Percentiles rank a stretch among this genome's conserved stretches.
Evolutionary conservation across 345 rosid species (phyloP).

Genomic region (Eucalyptus microcorys): DNA sequence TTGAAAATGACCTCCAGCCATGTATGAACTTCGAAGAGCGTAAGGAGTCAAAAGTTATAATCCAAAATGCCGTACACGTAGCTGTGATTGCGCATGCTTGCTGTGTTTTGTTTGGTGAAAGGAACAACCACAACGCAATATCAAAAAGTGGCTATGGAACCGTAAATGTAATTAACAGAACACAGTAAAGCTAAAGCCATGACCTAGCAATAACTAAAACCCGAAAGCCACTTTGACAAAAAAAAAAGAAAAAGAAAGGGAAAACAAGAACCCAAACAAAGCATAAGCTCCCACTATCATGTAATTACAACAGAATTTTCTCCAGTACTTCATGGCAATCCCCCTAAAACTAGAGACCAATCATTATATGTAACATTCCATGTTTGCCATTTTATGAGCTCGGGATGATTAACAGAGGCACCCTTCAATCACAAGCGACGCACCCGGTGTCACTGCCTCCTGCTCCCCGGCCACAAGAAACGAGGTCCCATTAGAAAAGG

Average conservation of each 20-base stretch:
- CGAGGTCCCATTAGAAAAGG: too few species aligned
- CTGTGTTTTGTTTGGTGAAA: neutral
- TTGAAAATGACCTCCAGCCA: neutral
- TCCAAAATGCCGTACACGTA: neutral
- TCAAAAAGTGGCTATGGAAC: neutral
- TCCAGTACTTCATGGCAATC: neutral
- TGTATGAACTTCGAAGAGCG: neutral
- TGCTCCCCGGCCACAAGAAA: neutral
- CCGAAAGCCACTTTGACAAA: neutral
- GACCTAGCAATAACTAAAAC: neutral
- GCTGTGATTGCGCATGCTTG: neutral
- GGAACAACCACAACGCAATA: neutral
- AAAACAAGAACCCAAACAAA: neutral
- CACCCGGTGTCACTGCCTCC: neutral
- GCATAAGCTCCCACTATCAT: neutral
- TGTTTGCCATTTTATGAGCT: neutral
- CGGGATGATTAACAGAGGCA: neutral
- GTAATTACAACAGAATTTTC: neutral
- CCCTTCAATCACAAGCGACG: neutral
- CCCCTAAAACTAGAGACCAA: neutral
- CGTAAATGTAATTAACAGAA: neutral
- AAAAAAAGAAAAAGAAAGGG: neutral
- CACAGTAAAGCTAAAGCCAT: neutral
- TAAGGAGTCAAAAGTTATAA: neutral
- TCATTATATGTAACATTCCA: neutral